A percentile compares a stretch with the other conserved stretches of the same genome.
Evolutionary conservation across 2,329 filamentous ascomycete genomes (phyloP).

Genomic region (Cercospora canescens): DNA sequence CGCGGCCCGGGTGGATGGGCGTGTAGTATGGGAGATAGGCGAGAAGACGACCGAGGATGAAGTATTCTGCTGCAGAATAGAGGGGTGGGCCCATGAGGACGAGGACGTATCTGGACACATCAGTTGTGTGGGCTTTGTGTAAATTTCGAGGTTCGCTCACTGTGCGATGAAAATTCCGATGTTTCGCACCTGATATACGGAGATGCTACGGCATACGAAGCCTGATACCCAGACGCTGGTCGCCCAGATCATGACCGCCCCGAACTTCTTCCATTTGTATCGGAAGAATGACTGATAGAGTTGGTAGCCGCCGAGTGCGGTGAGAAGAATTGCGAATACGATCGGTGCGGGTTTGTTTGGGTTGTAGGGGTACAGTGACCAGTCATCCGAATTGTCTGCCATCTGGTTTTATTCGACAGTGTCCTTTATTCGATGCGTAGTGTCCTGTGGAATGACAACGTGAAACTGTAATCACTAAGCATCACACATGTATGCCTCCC

Average conservation of each 20-base stretch:
- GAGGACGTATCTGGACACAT: conserved; percentile 31
- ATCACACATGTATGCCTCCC: neutral
- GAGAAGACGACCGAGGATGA: conserved; percentile 60
- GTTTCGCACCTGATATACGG: conserved; percentile 52
- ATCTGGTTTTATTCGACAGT: neutral
- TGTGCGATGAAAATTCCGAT: conserved; percentile 43
- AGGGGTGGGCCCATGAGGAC: conserved; percentile 55
- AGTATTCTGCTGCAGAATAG: conserved; percentile 60
- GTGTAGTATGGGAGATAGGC: conserved; percentile 63
- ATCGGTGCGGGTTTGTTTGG: conserved; percentile 58
- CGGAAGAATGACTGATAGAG: conserved; percentile 52
- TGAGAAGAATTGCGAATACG: conserved; percentile 53
- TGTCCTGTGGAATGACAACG: neutral
- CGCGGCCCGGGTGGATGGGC: conserved; percentile 57
- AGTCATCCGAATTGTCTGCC: conserved; percentile 12
- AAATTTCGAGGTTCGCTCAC: conserved; percentile 13
- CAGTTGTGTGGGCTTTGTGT: neutral
- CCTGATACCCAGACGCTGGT: conserved; percentile 45
- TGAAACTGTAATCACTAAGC: neutral
- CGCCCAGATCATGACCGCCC: conserved; percentile 29
- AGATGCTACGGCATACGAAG: conserved; percentile 56
- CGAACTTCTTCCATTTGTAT: conserved; percentile 30
- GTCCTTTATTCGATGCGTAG: neutral
- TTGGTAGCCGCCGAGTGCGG: conserved; percentile 50
- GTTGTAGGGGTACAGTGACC: conserved; percentile 32